Evolutionary conservation across 805 yeast species (phyloP).

Genomic region (Myxozyma kluyveri): DNA sequence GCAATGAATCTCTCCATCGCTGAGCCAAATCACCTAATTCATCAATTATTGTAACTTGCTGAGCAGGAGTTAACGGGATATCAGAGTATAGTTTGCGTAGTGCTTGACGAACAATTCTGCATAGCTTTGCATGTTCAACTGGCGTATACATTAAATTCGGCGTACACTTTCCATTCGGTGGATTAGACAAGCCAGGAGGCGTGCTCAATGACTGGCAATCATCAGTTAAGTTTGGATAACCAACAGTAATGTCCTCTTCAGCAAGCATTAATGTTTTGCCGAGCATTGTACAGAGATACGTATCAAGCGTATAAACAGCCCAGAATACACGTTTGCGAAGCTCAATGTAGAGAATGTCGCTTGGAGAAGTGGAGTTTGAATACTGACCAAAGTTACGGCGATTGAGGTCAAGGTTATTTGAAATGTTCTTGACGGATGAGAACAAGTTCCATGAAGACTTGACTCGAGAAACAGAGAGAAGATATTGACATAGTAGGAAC

Average conservation of each 20-base stretch:
- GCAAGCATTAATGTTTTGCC: conserved; percentile 25
- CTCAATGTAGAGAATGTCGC: conserved; percentile 12
- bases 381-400: conserved; percentile 8
- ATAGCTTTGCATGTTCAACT: conserved; percentile 24
- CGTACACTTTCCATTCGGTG: background rate
- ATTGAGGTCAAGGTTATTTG: conserved; percentile 18
- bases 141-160: conserved; percentile 21
- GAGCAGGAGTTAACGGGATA: background rate
- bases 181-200: conserved; percentile 6
- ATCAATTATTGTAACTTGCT: conserved; percentile 20
- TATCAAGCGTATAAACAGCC: conserved; percentile 23
- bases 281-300: conserved; percentile 27
- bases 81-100: conserved; percentile 12
- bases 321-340: conserved; percentile 22
- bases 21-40: conserved; percentile 9
- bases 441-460: conserved; percentile 23
- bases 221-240: conserved; percentile 13
- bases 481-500: conserved; percentile 19
- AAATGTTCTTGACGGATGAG: conserved; percentile 9
- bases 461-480: conserved; percentile 19
- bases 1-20: conserved; percentile 16
- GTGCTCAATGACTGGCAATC: background rate
- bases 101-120: conserved; percentile 13
- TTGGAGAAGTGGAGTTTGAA: background rate
- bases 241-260: conserved; percentile 25